Base-by-base conservation (phyloP, 2,329 filamentous ascomycete genomes). In the Curvularia sp. region DNA sequence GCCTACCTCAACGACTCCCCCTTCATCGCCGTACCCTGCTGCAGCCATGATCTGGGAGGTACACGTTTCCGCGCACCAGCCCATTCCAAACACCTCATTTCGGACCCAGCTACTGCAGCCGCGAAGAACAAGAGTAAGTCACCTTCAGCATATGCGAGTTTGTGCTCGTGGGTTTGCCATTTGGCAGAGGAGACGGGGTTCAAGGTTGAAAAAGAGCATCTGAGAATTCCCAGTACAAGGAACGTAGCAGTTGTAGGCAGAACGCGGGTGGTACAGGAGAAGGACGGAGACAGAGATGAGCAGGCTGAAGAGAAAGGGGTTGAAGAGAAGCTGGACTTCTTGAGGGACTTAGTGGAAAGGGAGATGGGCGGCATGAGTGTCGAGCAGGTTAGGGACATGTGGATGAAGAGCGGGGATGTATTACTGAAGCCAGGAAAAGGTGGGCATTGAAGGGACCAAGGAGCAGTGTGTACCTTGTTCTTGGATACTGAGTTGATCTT, bases 21-120 rank as follows among this genome's bases (percentile, higher is more conserved):
- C 0, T 99, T 97, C 76, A 87, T 99, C 61, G 90, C 91, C 67
- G 97, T 99, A 44, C 95, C 95, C 1, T 99, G 95, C 80, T 99
- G 95, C 80, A 96, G 92, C 64, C 93, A 98, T 79, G 85, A 90
- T 58, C 86, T 99, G 2, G 87, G 88, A 0, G 95, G 95, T 1
- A 85, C 86, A 2, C 77, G 81, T 58, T 95, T 89, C 74, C 88
- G 95, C 18, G 89, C 91, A 5, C 81, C 74, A 3, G 57, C 53
- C 7, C 48, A 67, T 51, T 56, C 46, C 41, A 66, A 62, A 49
- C 67, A 67, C 42, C 43, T 71, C 26, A 49, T 58, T 4, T 47
- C 65, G 7, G 66, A 71, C 26, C 58, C 65, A 2, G 42, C 59
- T 18, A 58, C 62, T 3, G 58, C 56, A 42, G 53, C 64, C 33